Evolutionary conservation across 768 basidiomycete species (phyloP).

Genomic region (Hericium rajendrae): DNA sequence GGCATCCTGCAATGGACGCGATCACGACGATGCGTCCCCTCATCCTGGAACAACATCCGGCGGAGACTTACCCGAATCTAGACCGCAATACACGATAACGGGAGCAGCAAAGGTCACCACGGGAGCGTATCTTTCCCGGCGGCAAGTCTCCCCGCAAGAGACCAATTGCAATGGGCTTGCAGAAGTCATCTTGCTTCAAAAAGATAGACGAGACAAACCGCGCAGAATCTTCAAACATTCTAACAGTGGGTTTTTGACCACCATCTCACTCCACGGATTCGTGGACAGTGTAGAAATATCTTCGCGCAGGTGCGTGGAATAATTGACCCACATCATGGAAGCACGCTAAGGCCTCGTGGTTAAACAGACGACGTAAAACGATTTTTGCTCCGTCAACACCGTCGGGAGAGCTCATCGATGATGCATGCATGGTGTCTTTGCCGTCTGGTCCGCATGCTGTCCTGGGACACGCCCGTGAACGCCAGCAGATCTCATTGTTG

Average conservation of each 20-base stretch:
- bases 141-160: background rate
- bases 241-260: background rate
- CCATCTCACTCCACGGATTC: background rate
- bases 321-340: background rate
- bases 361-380: background rate
- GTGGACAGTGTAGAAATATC: background rate
- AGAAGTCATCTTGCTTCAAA: background rate
- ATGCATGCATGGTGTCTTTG: constrained; percentile 28
- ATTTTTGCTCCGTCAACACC: constrained; percentile 13
- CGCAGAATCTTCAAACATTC: background rate
- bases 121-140: too few relatives aligned
- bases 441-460: constrained; percentile 20
- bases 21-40: too few relatives aligned
- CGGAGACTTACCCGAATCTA: too few relatives aligned
- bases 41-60: too few relatives aligned
- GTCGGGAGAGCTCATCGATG: constrained; percentile 29
- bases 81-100: too few relatives aligned
- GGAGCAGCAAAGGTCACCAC: too few relatives aligned
- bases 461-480: constrained; percentile 31
- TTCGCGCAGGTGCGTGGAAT: background rate
- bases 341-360: background rate
- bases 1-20: too few relatives aligned
- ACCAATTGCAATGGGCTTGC: background rate
- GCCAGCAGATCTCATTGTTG: constrained; percentile 11
- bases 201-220: background rate